Conservation (phyloP, 805 yeast genomes). For the Kluyveromyces starmeri region DNA sequence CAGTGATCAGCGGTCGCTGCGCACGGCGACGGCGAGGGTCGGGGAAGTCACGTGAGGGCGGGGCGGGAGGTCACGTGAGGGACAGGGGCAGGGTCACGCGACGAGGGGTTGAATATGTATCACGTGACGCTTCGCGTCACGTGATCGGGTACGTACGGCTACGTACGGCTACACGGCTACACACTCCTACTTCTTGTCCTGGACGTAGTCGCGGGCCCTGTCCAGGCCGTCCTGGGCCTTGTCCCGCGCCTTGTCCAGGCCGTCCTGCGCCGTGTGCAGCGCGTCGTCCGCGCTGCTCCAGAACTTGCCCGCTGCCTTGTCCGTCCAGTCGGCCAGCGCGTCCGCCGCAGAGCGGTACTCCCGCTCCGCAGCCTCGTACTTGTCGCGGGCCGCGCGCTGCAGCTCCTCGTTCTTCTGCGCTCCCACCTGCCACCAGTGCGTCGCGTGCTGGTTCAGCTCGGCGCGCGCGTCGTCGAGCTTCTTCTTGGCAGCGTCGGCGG, state of each 20-base stretch:
- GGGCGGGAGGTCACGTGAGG: too few species aligned
- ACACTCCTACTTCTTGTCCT: slow-evolving; percentile 9
- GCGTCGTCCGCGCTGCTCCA: slow-evolving; percentile 28
- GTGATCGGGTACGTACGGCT: too few species aligned
- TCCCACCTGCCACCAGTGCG: slow-evolving; percentile 34
- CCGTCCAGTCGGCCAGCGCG: slow-evolving; percentile 23
- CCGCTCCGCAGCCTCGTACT: slow-evolving; percentile 23
- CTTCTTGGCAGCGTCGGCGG: slow-evolving; percentile 26
- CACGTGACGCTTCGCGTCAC: too few species aligned
- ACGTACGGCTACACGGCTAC: too few species aligned
- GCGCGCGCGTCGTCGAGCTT: slow-evolving; percentile 29
- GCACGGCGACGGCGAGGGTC: too few species aligned
- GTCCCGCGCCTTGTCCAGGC: slow-evolving; percentile 21
- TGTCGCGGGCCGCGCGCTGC: slow-evolving; percentile 23
- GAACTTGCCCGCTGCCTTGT: slow-evolving; percentile 21
- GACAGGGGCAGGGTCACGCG: too few species aligned
- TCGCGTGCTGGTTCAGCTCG: slow-evolving; percentile 26
- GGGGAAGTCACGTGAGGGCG: too few species aligned
- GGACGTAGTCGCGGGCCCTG: slow-evolving; percentile 8
- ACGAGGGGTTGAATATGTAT: too few species aligned
- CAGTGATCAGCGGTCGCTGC: too few species aligned
- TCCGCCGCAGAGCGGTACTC: slow-evolving; percentile 13
- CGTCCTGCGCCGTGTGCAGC: slow-evolving; percentile 21
- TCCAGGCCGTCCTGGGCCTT: slow-evolving; percentile 13
- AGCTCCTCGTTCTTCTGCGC: slow-evolving; percentile 31